phyloP scores from a whole-genome alignment of 345 rosid genomes.

The Crucihimalaya himalaica region DNA sequence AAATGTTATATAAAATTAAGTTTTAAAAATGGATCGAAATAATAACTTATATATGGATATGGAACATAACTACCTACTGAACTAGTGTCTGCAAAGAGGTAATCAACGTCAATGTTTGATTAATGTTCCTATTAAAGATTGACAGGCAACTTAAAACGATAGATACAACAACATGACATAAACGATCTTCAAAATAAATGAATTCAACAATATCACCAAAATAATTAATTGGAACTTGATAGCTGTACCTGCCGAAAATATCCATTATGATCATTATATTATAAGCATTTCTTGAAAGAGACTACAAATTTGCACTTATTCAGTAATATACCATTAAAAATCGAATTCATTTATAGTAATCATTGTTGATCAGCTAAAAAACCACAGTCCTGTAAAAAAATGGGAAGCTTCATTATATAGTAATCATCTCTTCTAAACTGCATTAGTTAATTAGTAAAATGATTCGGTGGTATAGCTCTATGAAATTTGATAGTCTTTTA shows the following conservation, averaged over 20 bases:
- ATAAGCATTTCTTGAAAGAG: neutral
- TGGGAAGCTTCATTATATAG: neutral
- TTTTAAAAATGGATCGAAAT: constrained; percentile 7
- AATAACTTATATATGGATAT: neutral
- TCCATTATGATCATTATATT: constrained; percentile 13
- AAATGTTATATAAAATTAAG: neutral
- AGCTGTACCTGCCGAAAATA: constrained; percentile 10
- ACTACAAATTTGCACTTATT: neutral
- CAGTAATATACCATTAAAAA: neutral
- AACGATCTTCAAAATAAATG: constrained; percentile 9
- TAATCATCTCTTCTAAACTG: neutral
- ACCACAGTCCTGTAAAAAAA: neutral
- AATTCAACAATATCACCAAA: constrained; percentile 13
- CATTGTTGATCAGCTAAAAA: neutral
- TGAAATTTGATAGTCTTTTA: neutral
- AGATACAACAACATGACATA: constrained; percentile 7
- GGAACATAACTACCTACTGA: constrained; percentile 7
- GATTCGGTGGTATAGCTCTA: neutral
- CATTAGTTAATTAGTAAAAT: neutral
- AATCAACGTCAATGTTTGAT: constrained; percentile 16
- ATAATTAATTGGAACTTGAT: constrained; percentile 27
- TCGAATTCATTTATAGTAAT: neutral
- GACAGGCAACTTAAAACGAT: constrained; percentile 1
- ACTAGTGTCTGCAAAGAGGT: constrained; percentile 23
- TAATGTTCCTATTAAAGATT: neutral